Conservation (phyloP, 371 early-diverging fungal genomes). For the Dichotomocladium elegans region DNA sequence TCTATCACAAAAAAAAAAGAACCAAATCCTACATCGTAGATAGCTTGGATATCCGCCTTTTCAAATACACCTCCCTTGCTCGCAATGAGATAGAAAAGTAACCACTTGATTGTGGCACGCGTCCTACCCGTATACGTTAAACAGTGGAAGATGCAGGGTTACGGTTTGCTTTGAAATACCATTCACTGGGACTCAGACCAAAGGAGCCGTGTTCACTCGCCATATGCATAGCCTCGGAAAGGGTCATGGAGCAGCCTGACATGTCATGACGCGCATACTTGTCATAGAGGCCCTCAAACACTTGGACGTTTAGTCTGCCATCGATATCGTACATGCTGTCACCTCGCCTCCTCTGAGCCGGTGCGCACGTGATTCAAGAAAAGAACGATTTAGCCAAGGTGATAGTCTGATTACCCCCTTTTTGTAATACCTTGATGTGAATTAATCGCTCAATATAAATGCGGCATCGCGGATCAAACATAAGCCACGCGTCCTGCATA, state of each 20-base stretch:
- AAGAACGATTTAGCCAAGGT: too few species aligned
- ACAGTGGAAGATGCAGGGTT: too few species aligned
- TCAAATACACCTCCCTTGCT: conserved; percentile 24
- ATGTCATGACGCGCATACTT: not conserved
- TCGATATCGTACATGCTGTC: not conserved
- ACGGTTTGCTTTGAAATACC: not conserved
- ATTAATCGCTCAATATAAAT: not conserved
- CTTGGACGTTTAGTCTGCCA: not conserved
- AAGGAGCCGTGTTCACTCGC: not conserved
- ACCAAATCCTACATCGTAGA: conserved; percentile 37
- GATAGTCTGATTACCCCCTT: not conserved
- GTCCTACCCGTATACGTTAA: conserved; percentile 9
- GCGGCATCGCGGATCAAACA: conserved; percentile 10
- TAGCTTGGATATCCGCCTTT: conserved; percentile 24
- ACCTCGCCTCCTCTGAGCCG: too few species aligned
- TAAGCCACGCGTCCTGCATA: conserved; percentile 17
- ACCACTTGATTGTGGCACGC: conserved; percentile 17
- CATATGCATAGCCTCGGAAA: not conserved
- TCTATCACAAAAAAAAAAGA: too few species aligned
- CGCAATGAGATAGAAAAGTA: conserved; percentile 26
- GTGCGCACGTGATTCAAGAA: too few species aligned
- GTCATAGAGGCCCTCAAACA: not conserved
- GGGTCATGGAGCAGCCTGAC: not conserved
- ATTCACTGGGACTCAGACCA: not conserved
- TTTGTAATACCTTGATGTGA: not conserved